These are phyloP conservation scores for Phaseolus lunatus DNA, from an alignment of 306 rosid genomes.

Conservation along the genomic window DNA sequence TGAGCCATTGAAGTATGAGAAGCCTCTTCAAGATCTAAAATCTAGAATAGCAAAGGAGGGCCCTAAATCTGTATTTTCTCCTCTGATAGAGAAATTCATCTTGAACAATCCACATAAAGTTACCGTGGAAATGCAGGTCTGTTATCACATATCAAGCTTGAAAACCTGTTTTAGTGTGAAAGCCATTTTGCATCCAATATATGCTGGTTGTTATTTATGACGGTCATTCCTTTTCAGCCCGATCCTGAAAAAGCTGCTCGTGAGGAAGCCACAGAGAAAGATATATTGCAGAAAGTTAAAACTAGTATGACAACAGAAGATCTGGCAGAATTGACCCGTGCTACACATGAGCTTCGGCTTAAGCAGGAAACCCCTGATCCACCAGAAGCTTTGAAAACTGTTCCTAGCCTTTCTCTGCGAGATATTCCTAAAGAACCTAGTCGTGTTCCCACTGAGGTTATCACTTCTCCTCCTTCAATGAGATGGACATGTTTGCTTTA, in stretches of 20 bases:
- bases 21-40: constrained; percentile 86
- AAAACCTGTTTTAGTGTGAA: constrained; percentile 26
- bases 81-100: constrained; percentile 85
- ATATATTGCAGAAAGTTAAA: constrained; percentile 73
- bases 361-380: constrained; percentile 98
- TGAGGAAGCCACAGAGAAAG: constrained; percentile 86
- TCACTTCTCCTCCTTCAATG: constrained; percentile 35
- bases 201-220: constrained; percentile 39
- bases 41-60: constrained; percentile 88
- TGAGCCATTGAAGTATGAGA: constrained; percentile 92
- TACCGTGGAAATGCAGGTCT: constrained; percentile 96
- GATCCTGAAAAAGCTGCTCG: constrained; percentile 89
- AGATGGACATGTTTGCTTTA: constrained; percentile 35
- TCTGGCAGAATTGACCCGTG: constrained; percentile 85
- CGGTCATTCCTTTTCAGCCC: constrained; percentile 66
- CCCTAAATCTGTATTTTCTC: constrained; percentile 87
- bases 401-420: constrained; percentile 88
- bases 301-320: constrained; percentile 89
- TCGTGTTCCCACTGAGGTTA: constrained; percentile 80
- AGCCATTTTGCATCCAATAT: constrained; percentile 33
- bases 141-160: constrained; percentile 16
- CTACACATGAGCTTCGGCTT: constrained; percentile 81
- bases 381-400: constrained; percentile 91
- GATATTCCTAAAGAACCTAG: constrained; percentile 98
- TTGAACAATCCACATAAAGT: constrained; percentile 88